phyloP scores from a whole-genome alignment of 257 asterid species.

The Rhazya stricta region DNA sequence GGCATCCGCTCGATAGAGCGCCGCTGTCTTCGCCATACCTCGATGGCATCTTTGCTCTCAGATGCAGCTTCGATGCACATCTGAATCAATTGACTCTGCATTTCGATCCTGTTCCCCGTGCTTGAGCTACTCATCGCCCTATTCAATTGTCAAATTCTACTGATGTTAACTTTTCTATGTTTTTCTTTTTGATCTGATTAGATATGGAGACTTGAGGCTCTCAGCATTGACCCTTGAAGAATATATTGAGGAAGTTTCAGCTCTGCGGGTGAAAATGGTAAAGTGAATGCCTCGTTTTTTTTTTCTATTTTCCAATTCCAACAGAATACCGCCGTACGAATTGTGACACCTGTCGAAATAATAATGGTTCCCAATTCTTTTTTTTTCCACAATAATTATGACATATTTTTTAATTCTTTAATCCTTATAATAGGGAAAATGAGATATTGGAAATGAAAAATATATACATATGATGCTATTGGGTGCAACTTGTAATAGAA shows the following conservation, averaged over 20 bases:
- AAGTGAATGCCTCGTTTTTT: no score
- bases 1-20: conserved; percentile 80
- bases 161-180: not conserved
- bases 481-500: no score
- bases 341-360: no score
- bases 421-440: no score
- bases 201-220: not conserved
- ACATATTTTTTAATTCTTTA: no score
- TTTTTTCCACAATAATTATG: no score
- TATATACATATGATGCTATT: no score
- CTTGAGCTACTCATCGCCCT: conserved; percentile 2
- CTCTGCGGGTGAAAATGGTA: no score
- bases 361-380: no score
- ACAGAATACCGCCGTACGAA: no score
- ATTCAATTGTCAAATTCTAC: not conserved
- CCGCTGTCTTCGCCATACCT: conserved; percentile 90
- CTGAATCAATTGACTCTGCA: conserved; percentile 50
- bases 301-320: no score
- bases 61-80: conserved; percentile 82
- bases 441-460: no score
- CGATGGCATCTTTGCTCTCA: conserved; percentile 52
- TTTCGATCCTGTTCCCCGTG: conserved; percentile 5
- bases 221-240: not conserved
- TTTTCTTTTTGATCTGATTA: conserved; percentile 3
- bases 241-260: not conserved